Base-by-base conservation (phyloP, 108 stramenopile species). In the Mediolabrus comicus region DNA sequence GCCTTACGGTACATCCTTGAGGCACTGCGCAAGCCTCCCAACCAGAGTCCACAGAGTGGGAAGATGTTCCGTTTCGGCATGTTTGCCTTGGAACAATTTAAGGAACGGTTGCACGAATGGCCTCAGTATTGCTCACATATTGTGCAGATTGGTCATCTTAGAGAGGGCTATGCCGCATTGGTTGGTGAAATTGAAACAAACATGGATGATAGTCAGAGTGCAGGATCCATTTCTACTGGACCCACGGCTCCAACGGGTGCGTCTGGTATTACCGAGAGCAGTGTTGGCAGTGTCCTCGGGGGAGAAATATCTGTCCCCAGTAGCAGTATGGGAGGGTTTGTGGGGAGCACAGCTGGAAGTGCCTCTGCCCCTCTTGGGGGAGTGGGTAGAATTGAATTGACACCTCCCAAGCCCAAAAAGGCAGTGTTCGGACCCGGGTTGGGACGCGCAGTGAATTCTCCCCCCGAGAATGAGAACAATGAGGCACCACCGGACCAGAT, bases 51-150 rank as follows among this genome's bases (percentile, higher is more conserved):
- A 26, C 80, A 83, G 57, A 92, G 85, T 59, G 95, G 95, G 5
- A 98, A 98, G 62, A 97, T 98, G 97, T 99, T 98, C 77, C 82
- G 95, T 13, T 99, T 99, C 67, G 98, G 99, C 28, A 97, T 98
- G 94, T 95, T 97, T 80, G 97, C 99, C 8, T 74, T 98, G 58
- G 98, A 99, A 69, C 97, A 98, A 77, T 97, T 98, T 80, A 96
- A 97, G 82, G 86, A 86, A 22, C 87, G 96, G 16, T 85, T 98
- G 16, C 89, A 94, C 53, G 99, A 98, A 83, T 99, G 98, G 98
- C 98, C 98, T 3, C 98, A 99, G 77, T 98, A 98, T 78, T 98
- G 97, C 76, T 94, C 93, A 14, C 98, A 97, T 80, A 94, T 99
- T 77, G 95, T 98, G 30, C 95, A 96, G 69, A 99, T 98, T 69